These are phyloP conservation scores for Populus euphratica DNA, from an alignment of 345 rosid species.

Conservation along the genomic window DNA sequence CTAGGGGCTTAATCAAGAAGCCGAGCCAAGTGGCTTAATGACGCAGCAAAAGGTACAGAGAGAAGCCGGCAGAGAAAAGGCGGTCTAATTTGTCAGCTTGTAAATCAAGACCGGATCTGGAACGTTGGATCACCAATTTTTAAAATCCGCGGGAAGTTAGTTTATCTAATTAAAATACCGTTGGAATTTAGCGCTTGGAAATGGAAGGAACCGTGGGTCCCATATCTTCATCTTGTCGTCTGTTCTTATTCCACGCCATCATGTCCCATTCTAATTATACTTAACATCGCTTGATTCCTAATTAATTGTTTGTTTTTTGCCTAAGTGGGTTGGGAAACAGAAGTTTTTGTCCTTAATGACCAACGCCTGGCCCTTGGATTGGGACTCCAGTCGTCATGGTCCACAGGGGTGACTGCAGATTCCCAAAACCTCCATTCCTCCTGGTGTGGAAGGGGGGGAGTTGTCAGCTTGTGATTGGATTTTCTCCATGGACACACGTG, in stretches of 20 bases:
- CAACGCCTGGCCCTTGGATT: conserved; percentile 21
- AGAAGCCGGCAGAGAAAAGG: conserved; percentile 39
- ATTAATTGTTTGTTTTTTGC: not conserved
- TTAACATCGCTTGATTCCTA: not conserved
- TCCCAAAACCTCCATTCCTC: conserved; percentile 6
- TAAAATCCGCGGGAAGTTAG: conserved; percentile 19
- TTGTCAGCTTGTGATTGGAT: not conserved
- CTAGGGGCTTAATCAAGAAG: not conserved
- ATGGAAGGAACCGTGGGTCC: conserved; percentile 40
- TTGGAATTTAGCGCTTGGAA: conserved; percentile 38
- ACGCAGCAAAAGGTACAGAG: conserved; percentile 19
- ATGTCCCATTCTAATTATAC: not conserved
- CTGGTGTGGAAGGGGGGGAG: not conserved
- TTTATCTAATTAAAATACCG: conserved; percentile 8
- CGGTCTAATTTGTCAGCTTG: conserved; percentile 42
- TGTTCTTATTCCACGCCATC: conserved; percentile 17
- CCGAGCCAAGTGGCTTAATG: conserved; percentile 8
- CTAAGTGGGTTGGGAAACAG: not conserved
- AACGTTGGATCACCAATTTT: conserved; percentile 19
- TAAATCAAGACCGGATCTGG: conserved; percentile 6
- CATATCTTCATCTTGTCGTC: conserved; percentile 29
- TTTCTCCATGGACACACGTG: not conserved
- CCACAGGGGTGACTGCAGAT: not conserved
- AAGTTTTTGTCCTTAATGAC: not conserved
- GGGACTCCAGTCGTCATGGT: not conserved